Evolutionary conservation across 768 basidiomycete genomes (phyloP).

Genomic region (Mycena haematopus): DNA sequence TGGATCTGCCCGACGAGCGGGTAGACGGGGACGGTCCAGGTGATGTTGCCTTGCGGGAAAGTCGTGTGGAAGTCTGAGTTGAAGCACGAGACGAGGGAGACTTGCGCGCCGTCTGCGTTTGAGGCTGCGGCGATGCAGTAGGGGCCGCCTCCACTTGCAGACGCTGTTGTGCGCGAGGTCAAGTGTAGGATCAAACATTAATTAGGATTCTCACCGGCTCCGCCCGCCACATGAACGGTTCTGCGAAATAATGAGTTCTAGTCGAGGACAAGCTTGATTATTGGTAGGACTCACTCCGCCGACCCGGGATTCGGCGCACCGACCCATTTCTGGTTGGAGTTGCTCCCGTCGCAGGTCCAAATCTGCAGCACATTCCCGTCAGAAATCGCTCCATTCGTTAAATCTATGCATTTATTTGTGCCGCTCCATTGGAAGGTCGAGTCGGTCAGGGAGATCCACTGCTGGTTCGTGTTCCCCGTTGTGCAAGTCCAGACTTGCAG

Average conservation of each 20-base stretch:
- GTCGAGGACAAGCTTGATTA: neutral
- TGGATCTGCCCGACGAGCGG: constrained; percentile 4
- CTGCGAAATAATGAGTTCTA: neutral
- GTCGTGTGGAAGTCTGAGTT: neutral
- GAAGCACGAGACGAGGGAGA: neutral
- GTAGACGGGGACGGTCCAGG: constrained; percentile 6
- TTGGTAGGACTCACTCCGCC: neutral
- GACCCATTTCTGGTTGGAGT: neutral
- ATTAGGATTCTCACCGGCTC: neutral
- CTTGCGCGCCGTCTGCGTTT: neutral
- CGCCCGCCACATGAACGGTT: neutral
- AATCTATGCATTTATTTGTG: neutral
- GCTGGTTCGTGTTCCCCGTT: neutral
- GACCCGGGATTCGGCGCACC: neutral
- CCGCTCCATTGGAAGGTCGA: neutral
- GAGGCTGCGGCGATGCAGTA: neutral
- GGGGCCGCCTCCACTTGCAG: neutral
- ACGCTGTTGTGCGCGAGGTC: neutral
- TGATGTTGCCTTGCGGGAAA: constrained; percentile 17
- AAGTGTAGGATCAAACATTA: neutral
- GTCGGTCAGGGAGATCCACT: neutral
- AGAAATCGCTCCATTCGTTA: neutral
- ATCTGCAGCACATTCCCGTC: neutral
- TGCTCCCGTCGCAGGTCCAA: neutral
- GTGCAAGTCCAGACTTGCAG: neutral